Base-by-base conservation (phyloP, 2,329 filamentous ascomycete species). In the Penicillium sp. region DNA sequence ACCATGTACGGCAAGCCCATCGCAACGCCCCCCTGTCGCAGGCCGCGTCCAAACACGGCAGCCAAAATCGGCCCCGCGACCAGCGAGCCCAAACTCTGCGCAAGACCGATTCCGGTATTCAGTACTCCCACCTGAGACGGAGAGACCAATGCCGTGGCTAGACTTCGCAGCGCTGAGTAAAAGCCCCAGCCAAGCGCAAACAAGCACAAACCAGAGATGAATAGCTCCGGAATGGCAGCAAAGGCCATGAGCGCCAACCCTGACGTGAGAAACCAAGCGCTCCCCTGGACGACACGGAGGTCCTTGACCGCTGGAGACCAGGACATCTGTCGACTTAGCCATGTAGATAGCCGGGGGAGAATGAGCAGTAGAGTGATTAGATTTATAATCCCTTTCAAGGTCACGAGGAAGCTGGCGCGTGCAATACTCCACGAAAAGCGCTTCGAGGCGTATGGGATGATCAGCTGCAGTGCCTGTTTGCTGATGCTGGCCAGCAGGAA, bases 401-500 rank as follows among this genome's bases (percentile, higher is more conserved):
- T 50, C 24, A 50, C 39, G 18, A 50, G 49, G 49, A 50, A 50
- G 49, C 49, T 50, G 13, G 49, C 49, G 6, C 49, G 49, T 7
- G 49, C 13, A 2, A 50, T 50, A 39, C 49, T 50, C 49, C 49
- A 50, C 2, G 36, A 50, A 13, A 50, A 50, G 36, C 49, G 49
- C 33, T 50, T 50, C 33, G 49, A 50, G 18, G 49, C 49, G 22
- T 50, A 50, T 24, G 49, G 49, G 9, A 50, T 50, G 33, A 50
- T 50, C 14, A 50, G 9, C 14, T 37, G 33, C 6, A 50, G 7
- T 2, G 49, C 49, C 14, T 50, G 49, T 13, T 24, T 36, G 16
- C 49, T 39, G 49, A 50, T 50, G 22, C 49, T 39, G 11, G 49
- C 49, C 2, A 50, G 22, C 7, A 50, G 31, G 11, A 50, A 50